Evolutionary conservation across 2,329 filamentous ascomycete species (phyloP).

Genomic region (Leptoxyphium fumago): DNA sequence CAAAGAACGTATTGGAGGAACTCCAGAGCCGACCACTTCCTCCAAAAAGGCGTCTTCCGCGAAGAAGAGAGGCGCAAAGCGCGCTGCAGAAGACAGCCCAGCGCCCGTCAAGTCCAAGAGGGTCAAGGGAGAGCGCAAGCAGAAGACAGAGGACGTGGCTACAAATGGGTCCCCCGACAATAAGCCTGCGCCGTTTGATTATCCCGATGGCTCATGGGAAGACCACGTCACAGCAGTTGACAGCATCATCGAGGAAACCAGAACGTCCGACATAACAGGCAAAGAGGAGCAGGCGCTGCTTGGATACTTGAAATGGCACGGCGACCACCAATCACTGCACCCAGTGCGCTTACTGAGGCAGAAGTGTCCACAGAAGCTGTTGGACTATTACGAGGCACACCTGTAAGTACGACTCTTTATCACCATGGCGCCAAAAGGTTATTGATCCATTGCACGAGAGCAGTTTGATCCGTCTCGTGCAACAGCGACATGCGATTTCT

Average conservation of each 20-base stretch:
- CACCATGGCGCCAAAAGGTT: too few relatives aligned
- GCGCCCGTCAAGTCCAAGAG: constrained; percentile 8
- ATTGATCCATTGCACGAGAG: too few relatives aligned
- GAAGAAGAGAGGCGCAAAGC: constrained; percentile 5
- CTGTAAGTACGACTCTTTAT: constrained; percentile 17
- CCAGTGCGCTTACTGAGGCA: constrained; percentile 52
- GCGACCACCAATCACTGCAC: constrained; percentile 60
- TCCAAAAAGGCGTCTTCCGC: constrained; percentile 5
- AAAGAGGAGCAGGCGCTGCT: constrained; percentile 26
- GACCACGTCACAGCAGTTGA: constrained; percentile 56
- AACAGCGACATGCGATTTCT: too few relatives aligned
- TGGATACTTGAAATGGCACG: constrained; percentile 61
- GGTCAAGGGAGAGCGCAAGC: constrained; percentile 13
- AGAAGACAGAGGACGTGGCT: constrained; percentile 16
- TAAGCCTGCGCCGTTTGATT: not conserved
- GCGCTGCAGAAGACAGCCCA: constrained; percentile 13
- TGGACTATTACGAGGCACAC: constrained; percentile 24
- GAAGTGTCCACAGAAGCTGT: constrained; percentile 57
- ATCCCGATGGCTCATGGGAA: constrained; percentile 61
- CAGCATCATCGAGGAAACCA: constrained; percentile 49
- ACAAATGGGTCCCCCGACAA: not conserved
- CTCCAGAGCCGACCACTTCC: constrained; percentile 22
- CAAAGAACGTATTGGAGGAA: constrained; percentile 47
- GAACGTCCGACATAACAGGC: constrained; percentile 8
- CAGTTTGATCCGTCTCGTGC: too few relatives aligned